phyloP scores from a whole-genome alignment of 768 basidiomycete genomes.

The Hydnum rufescens region DNA sequence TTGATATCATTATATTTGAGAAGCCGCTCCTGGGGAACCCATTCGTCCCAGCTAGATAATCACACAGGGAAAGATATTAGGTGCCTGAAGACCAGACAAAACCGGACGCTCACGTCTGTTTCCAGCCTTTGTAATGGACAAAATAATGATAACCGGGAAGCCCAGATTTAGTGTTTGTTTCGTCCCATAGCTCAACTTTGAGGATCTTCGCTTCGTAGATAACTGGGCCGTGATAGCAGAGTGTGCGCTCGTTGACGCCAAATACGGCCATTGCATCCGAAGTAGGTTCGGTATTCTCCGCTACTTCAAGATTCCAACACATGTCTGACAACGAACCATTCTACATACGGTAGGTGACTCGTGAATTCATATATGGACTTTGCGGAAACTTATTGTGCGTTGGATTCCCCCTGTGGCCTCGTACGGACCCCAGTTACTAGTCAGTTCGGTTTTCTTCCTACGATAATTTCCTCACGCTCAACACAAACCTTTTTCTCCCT shows the following conservation, averaged over 20 bases:
- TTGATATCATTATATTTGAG: constrained; percentile 74
- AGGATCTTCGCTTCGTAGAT: constrained; percentile 94
- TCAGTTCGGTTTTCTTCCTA: background rate
- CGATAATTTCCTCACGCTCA: background rate
- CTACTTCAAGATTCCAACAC: too few species aligned
- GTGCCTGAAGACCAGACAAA: background rate
- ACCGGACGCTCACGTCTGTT: constrained; percentile 53
- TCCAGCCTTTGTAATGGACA: constrained; percentile 99
- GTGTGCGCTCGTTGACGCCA: constrained; percentile 50
- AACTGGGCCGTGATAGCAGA: constrained; percentile 90
- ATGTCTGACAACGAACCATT: background rate
- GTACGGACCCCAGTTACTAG: background rate
- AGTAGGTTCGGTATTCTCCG: too few species aligned
- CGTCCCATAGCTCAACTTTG: constrained; percentile 41
- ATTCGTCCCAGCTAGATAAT: constrained; percentile 84
- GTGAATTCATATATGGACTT: background rate
- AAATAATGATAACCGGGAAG: constrained; percentile 65
- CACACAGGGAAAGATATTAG: background rate
- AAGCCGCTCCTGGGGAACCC: constrained; percentile 66
- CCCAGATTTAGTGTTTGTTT: constrained; percentile 38
- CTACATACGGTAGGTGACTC: background rate
- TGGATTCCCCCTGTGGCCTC: too few species aligned
- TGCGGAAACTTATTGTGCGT: background rate
- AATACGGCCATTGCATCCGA: constrained; percentile 24
- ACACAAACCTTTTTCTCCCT: background rate